Percentiles rank a stretch among this genome's conserved stretches.
Conservation (phyloP, 2,329 filamentous ascomycete genomes). For the Grosmannia serpens region DNA sequence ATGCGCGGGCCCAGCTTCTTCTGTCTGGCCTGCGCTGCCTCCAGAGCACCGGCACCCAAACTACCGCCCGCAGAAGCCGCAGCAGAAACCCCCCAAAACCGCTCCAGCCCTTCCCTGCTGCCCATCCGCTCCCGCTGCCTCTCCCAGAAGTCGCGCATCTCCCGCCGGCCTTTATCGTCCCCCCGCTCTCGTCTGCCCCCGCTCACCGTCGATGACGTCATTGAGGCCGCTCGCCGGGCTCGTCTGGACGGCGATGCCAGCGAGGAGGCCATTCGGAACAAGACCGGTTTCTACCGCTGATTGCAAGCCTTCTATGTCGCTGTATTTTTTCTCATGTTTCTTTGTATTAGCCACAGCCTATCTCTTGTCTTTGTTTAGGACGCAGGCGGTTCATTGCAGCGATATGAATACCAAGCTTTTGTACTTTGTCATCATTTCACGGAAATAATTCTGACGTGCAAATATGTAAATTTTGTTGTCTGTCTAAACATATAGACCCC, state of each 20-base stretch:
- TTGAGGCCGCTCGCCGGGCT: conserved; percentile 29
- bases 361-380: too few species aligned
- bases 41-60: background rate
- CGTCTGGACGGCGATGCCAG: conserved; percentile 25
- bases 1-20: background rate
- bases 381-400: too few species aligned
- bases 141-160: background rate
- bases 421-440: too few species aligned
- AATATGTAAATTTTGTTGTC: too few species aligned
- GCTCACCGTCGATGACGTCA: conserved; percentile 36
- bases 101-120: background rate
- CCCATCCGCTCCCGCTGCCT: background rate
- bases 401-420: too few species aligned
- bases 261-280: conserved; percentile 36
- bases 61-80: background rate
- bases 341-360: too few species aligned
- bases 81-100: background rate
- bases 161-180: background rate
- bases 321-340: background rate
- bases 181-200: background rate
- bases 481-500: too few species aligned
- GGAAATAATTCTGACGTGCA: too few species aligned
- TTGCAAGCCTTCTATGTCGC: background rate
- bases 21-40: background rate
- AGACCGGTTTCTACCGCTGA: conserved; percentile 21